phyloP scores from a whole-genome alignment of 495 filamentous ascomycete species.

The Podospora australis region DNA sequence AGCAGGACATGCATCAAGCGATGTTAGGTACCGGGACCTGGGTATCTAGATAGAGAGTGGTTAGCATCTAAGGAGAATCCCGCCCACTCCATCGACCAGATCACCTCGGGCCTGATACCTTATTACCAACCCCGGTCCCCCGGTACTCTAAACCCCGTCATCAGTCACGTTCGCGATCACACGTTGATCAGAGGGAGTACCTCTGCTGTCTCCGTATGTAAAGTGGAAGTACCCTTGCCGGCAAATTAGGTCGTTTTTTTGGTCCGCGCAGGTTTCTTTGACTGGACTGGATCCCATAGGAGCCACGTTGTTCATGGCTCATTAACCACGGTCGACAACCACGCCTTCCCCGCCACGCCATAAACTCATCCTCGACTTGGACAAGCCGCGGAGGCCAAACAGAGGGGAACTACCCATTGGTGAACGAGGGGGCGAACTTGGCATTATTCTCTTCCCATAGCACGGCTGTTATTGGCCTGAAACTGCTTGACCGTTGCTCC shows the following conservation, averaged over 20 bases:
- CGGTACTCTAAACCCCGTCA: background rate
- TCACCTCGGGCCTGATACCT: slow-evolving; percentile 7
- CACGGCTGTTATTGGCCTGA: slow-evolving; percentile 16
- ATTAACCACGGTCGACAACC: slow-evolving; percentile 20
- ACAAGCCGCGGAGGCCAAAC: slow-evolving; percentile 17
- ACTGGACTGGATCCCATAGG: slow-evolving; percentile 27
- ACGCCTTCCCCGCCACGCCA: slow-evolving; percentile 25
- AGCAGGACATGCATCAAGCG: slow-evolving; percentile 15
- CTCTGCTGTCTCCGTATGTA: slow-evolving; percentile 9
- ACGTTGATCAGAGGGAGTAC: slow-evolving; percentile 17
- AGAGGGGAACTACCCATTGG: slow-evolving; percentile 14
- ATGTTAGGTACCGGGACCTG: slow-evolving; percentile 8
- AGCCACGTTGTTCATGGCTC: slow-evolving; percentile 35
- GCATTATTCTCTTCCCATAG: slow-evolving; percentile 1
- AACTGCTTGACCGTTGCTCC: slow-evolving; percentile 7
- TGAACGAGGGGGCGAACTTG: slow-evolving; percentile 11
- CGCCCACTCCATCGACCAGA: background rate
- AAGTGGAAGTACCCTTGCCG: slow-evolving; percentile 20
- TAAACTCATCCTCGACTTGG: slow-evolving; percentile 15
- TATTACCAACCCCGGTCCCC: slow-evolving; percentile 6
- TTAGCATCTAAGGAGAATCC: background rate
- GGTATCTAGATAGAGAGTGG: background rate
- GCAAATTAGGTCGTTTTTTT: slow-evolving; percentile 28
- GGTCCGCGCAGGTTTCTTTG: slow-evolving; percentile 20
- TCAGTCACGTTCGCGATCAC: slow-evolving; percentile 22